Percentiles rank a stretch among this genome's conserved stretches.
Evolutionary conservation across 129 eudicot genomes (phyloP).

Genomic region (Apium graveolens): DNA sequence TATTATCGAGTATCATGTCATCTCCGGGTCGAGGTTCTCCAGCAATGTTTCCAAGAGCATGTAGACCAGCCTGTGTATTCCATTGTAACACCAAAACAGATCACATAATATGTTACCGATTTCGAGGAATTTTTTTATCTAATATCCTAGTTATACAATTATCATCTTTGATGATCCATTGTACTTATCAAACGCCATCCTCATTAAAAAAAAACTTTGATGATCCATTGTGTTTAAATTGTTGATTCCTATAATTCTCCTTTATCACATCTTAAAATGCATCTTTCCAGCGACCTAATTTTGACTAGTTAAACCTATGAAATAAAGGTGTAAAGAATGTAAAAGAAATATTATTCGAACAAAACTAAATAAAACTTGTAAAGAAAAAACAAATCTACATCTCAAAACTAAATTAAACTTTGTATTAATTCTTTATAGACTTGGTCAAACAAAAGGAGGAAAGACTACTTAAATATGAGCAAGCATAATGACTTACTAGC

Average conservation of each 20-base stretch:
- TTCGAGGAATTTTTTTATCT: neutral
- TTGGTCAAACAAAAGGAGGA: neutral
- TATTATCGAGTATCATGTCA: slow-evolving; percentile 31
- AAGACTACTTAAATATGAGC: neutral
- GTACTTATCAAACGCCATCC: neutral
- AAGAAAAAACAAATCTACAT: neutral
- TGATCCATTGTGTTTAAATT: neutral
- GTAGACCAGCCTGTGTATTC: slow-evolving; percentile 74
- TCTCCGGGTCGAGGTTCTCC: slow-evolving; percentile 70
- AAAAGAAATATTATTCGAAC: neutral
- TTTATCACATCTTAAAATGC: neutral
- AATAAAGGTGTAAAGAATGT: neutral
- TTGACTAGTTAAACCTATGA: neutral
- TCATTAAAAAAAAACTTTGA: neutral
- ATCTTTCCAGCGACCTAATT: neutral
- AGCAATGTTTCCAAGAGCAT: slow-evolving; percentile 72
- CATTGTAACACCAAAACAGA: slow-evolving; percentile 6
- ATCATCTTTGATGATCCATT: neutral
- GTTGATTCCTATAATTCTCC: neutral
- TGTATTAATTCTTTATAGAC: neutral
- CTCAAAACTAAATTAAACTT: neutral
- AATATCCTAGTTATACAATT: neutral
- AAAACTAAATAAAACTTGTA: neutral
- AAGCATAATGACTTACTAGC: slow-evolving; percentile 39
- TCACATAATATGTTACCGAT: neutral